Conservation (phyloP, 2,329 filamentous ascomycete genomes). For the Alternaria ventricosa region DNA sequence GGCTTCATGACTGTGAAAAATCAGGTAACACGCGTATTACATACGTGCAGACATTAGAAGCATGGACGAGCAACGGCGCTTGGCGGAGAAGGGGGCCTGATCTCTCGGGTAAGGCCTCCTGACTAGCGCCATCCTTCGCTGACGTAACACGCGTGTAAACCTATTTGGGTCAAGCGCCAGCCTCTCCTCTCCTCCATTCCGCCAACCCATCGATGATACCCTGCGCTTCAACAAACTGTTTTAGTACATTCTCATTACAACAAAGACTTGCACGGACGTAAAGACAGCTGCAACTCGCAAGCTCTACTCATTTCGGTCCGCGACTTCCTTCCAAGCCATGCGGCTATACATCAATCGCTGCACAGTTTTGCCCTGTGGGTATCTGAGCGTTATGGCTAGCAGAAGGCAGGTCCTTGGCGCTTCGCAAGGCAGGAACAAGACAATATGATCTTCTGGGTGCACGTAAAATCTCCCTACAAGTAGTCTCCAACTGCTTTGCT, state of each 20-base stretch:
- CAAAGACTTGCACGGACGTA: background rate
- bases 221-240: background rate
- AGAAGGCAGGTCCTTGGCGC: background rate
- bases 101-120: background rate
- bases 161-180: background rate
- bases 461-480: background rate
- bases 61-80: background rate
- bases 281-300: background rate
- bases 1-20: background rate
- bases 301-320: background rate
- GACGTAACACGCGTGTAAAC: slow-evolving; percentile 20
- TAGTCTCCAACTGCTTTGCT: background rate
- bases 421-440: background rate
- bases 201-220: background rate
- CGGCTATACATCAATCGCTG: background rate
- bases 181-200: background rate
- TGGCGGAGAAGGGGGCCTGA: background rate
- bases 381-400: background rate
- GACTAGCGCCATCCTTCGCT: background rate
- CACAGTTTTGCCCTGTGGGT: background rate
- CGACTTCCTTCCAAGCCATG: background rate
- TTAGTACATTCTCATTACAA: background rate
- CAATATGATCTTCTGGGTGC: background rate
- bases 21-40: slow-evolving; percentile 17
- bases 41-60: background rate